Evolutionary conservation across 192 early-diverging fungal species (phyloP), one percentile per base, ranked within the genome.

Genomic region (Backusella westeae): DNA sequence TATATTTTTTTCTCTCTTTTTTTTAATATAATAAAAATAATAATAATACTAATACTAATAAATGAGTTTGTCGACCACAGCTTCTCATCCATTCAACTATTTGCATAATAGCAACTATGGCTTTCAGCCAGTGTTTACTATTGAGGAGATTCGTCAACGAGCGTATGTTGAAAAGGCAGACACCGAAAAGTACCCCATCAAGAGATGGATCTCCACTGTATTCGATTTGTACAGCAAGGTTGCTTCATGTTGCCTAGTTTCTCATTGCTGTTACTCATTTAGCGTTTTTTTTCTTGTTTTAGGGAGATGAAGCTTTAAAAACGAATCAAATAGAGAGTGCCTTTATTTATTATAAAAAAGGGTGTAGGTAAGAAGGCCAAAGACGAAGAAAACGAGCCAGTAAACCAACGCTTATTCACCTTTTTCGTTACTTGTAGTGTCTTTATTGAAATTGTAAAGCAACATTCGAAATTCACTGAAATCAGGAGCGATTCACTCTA

Each of bases 401-500:
- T 1, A 23, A 56, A 39, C 19, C 15, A 49, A 19, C 17, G 6
- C 46, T 6, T 49, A 7, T 29, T 41, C n/a, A 42, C 32, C 76
- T 75, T 68, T 42, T 21, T 80, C 42, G 15, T 44, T 17, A 44
- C 5, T 49, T 49, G 69, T 68, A 90, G 86, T 29, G 86, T 90
- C 21, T 69, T 89, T 38, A 71, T 83, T 12, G 86, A 87, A 52
- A 77, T 88, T 21, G 68, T 92, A 29, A 77, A 77, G 17, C 73
- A 78, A 6, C 73, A 80, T 49, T 77, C 76, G 39, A 84, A 87
- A 9, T 89, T 81, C 73, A 71, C 78, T 2, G 75, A 84, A 14
- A 66, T 85, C 8, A 83, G 79, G 14, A 71, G 23, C 23, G 70
- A 71, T 71, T 23, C 21, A 41, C 3, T 71, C 19, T 71, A 71